phyloP scores from a whole-genome alignment of 2,329 filamentous ascomycete genomes.

The Aspergillus arachidicola region DNA sequence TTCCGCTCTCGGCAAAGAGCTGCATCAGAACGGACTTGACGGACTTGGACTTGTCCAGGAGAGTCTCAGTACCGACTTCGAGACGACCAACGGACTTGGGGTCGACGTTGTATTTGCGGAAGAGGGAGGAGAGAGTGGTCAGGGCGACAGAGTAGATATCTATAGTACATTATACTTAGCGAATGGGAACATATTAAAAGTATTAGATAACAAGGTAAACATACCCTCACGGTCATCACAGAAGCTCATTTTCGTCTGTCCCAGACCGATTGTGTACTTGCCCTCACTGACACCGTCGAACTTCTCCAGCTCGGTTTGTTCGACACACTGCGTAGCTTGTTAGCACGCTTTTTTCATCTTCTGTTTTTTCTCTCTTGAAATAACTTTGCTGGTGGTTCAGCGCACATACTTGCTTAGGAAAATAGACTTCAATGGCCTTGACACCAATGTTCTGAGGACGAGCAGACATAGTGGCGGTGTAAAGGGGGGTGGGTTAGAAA shows the following conservation, averaged over 20 bases:
- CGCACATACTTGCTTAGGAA: constrained; percentile 76
- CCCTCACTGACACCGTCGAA: constrained; percentile 80
- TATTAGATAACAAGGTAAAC: constrained; percentile 21
- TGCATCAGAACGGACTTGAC: constrained; percentile 89
- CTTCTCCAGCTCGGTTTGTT: constrained; percentile 80
- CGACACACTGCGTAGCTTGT: constrained; percentile 66
- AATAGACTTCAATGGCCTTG: constrained; percentile 90
- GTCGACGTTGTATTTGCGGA: constrained; percentile 83
- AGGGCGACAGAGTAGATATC: constrained; percentile 87
- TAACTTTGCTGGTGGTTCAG: not conserved
- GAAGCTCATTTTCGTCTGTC: constrained; percentile 91
- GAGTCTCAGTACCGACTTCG: constrained; percentile 83
- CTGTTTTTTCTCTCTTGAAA: not conserved
- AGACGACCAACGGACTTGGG: constrained; percentile 75
- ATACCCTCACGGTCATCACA: constrained; percentile 86
- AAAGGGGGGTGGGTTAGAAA: constrained; percentile 8
- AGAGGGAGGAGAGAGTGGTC: constrained; percentile 74
- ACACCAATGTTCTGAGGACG: constrained; percentile 88
- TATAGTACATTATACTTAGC: constrained; percentile 47
- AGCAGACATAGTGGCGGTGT: constrained; percentile 62
- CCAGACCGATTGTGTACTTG: constrained; percentile 89
- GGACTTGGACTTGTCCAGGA: constrained; percentile 88
- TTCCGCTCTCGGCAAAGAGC: constrained; percentile 69
- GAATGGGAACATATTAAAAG: not conserved
- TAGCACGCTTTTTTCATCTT: constrained; percentile 10